Evolutionary conservation across 179 eudicot genomes (phyloP).

Genomic region (Corrigiola litoralis): DNA sequence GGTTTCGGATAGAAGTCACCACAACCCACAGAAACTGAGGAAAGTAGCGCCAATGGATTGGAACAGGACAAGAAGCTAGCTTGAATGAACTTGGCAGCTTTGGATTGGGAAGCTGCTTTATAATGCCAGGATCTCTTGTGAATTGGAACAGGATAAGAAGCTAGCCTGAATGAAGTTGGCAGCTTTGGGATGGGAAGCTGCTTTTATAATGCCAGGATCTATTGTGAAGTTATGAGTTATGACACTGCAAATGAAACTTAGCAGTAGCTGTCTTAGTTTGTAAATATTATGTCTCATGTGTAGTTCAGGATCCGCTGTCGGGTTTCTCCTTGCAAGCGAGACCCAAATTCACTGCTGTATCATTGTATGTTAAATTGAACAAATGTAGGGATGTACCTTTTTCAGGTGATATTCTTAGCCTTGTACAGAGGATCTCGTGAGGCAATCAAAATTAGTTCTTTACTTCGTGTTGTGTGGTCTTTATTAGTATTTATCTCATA

Average conservation of each 20-base stretch:
- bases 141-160: too few relatives aligned
- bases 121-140: slow-evolving; percentile 18
- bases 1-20: slow-evolving; percentile 36
- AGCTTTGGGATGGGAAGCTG: too few relatives aligned
- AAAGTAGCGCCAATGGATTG: slow-evolving; percentile 45
- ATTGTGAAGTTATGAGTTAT: slow-evolving; percentile 24
- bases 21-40: slow-evolving; percentile 46
- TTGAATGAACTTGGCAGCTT: slow-evolving; percentile 2
- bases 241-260: background rate
- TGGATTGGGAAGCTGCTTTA: background rate
- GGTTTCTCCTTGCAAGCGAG: slow-evolving; percentile 22
- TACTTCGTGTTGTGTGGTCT: slow-evolving; percentile 4
- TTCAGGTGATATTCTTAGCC: slow-evolving; percentile 30
- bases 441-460: slow-evolving; percentile 34
- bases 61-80: slow-evolving; percentile 41
- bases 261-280: slow-evolving; percentile 18
- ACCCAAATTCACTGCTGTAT: slow-evolving; percentile 35
- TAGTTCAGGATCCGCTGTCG: slow-evolving; percentile 18
- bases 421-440: slow-evolving; percentile 43
- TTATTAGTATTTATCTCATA: too few relatives aligned
- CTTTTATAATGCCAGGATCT: too few relatives aligned
- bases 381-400: slow-evolving; percentile 15
- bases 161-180: too few relatives aligned
- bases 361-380: slow-evolving; percentile 19
- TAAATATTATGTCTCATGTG: slow-evolving; percentile 32